Base-by-base conservation (phyloP, 139 green algal genomes). In the Tetraselmis chui region DNA sequence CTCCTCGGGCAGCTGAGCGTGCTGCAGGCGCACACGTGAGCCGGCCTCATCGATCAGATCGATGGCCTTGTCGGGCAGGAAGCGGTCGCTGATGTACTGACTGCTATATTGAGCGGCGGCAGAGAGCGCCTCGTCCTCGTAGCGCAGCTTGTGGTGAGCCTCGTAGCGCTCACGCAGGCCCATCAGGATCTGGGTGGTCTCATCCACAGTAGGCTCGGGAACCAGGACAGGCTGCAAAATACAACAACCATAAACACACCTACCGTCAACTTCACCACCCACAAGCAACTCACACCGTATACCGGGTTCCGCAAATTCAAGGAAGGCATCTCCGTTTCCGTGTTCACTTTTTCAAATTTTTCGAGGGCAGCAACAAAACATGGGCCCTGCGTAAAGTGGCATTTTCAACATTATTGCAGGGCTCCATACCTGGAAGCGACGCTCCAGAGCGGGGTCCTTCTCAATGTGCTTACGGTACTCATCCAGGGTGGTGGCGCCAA, bases 391-490 rank as follows among this genome's bases (percentile, higher is more conserved):
- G n/a, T n/a, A n/a, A n/a, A n/a, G n/a, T n/a, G n/a, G n/a, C n/a
- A n/a, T n/a, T n/a, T 31, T 32, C 28, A n/a, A 1, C 2, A 84
- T 2, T 2, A 76, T 76, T n/a, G 23, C 74, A 45, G 81, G 75
- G n/a, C 24, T 80, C 30, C n/a, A n/a, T 29, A 2, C 74, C 2
- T 30, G 89, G 84, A 93, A 93, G 30, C 89, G 88, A 45, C 89
- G 93, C 90, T 99, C 97, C 76, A 99, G 90, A 0, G 97, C 97
- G 1, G 97, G 95, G 88, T 99, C 97, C 92, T 99, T 99, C 92
- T 99, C 97, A 86, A 99, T 99, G 92, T 99, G 96, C 94, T 99
- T 99, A 78, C 97, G 91, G 92, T 99, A 99, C 91, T 99, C 97
- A 82, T 99, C 97, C 78, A 99, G 90, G 0, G 97, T 99, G 83